Percentiles rank a stretch among this genome's conserved stretches.
phyloP scores from a whole-genome alignment of 495 filamentous ascomycete genomes.

The Daldinia bambusicola region DNA sequence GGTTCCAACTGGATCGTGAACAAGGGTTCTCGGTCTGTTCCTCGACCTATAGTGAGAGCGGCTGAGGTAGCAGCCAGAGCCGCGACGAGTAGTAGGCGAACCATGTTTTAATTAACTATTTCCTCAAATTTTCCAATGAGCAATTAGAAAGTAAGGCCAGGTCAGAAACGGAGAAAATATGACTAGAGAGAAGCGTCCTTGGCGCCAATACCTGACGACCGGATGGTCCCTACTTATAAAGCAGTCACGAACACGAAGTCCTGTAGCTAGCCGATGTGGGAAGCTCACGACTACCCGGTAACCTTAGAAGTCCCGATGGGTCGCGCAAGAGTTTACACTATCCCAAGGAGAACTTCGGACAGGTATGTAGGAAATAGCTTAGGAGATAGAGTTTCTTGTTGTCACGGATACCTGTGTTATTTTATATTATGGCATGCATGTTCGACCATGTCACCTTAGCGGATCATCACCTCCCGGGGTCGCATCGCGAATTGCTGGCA shows the following conservation, averaged over 20 bases:
- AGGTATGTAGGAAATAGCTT: background rate
- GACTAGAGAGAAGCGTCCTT: background rate
- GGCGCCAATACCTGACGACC: background rate
- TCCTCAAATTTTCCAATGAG: background rate
- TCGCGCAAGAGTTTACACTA: background rate
- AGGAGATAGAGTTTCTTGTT: background rate
- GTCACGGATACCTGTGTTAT: background rate
- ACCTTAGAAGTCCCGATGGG: background rate
- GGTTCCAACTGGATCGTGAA: slow-evolving; percentile 37
- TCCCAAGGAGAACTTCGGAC: background rate
- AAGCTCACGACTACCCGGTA: background rate
- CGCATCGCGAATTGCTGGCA: background rate
- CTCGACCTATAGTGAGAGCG: slow-evolving; percentile 23
- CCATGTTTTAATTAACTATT: slow-evolving; percentile 16
- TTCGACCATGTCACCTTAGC: background rate
- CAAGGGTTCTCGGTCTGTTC: slow-evolving; percentile 14
- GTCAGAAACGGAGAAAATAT: background rate
- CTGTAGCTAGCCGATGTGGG: background rate
- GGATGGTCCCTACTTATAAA: background rate
- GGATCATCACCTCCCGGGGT: slow-evolving; percentile 4
- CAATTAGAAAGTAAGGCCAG: background rate
- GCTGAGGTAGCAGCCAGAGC: slow-evolving; percentile 29
- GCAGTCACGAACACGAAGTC: background rate
- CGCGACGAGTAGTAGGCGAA: slow-evolving; percentile 32
- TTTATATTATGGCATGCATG: background rate